Conservation (phyloP, 2,329 filamentous ascomycete genomes). For the Tricladium varicosporioides region DNA sequence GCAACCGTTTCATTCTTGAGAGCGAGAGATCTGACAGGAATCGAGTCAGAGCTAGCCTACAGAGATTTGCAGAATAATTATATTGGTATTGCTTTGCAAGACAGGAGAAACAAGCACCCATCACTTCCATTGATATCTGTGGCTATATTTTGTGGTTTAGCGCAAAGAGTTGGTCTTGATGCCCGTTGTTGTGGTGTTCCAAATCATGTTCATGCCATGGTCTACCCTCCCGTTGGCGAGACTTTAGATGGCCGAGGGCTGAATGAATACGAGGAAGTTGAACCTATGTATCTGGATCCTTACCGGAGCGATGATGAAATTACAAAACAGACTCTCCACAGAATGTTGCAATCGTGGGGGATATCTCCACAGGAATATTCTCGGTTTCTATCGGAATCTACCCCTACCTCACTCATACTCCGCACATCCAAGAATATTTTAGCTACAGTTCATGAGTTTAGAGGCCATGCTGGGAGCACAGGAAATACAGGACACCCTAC, state of each 20-base stretch:
- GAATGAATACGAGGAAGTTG: slow-evolving; percentile 39
- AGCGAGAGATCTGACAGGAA: slow-evolving; percentile 65
- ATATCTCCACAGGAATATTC: slow-evolving; percentile 43
- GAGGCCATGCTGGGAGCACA: slow-evolving; percentile 28
- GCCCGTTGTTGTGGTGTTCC: slow-evolving; percentile 81
- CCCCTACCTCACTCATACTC: slow-evolving; percentile 65
- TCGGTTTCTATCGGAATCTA: slow-evolving; percentile 62
- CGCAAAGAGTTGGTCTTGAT: slow-evolving; percentile 69
- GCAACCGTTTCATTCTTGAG: slow-evolving; percentile 69
- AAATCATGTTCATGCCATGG: slow-evolving; percentile 79
- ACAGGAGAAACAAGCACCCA: slow-evolving; percentile 59
- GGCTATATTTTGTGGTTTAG: slow-evolving; percentile 81
- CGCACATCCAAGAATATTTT: slow-evolving; percentile 80
- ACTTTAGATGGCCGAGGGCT: slow-evolving; percentile 54
- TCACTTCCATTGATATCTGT: slow-evolving; percentile 85
- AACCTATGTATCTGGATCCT: slow-evolving; percentile 80
- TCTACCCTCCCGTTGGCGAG: slow-evolving; percentile 58
- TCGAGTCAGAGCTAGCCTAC: slow-evolving; percentile 65
- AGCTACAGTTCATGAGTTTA: slow-evolving; percentile 60
- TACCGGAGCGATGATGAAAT: slow-evolving; percentile 71
- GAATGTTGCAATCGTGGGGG: slow-evolving; percentile 50
- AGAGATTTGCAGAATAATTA: slow-evolving; percentile 83
- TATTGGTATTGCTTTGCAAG: slow-evolving; percentile 75
- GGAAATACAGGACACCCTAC: slow-evolving; percentile 36
- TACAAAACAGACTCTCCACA: slow-evolving; percentile 54